Evolutionary conservation across 176 grass and related monocot genomes (phyloP), one percentile per base, ranked within the genome.

Genomic region (Triticum turgidum): DNA sequence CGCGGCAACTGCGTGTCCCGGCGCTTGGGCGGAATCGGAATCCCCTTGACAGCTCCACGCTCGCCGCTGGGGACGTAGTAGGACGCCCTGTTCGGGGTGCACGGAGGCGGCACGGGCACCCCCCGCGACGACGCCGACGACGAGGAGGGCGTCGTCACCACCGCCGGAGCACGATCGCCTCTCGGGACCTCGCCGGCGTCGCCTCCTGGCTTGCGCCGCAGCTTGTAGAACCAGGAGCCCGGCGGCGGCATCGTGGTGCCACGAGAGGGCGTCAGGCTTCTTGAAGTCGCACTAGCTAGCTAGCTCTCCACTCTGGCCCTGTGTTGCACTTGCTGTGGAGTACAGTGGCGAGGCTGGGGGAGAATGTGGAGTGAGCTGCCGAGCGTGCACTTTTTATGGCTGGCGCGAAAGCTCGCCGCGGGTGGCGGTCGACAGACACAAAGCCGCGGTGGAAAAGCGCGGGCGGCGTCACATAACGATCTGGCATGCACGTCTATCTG

Each of bases 141-240:
- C 20, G 80, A 11, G 1, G 32, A 51, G n/a, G 0, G 0, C 78
- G 27, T 52, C 37, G 12, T 6, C 42, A 4, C 35, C 67, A 2
- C 7, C 34, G 67, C 1, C 34, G 65, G 75, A 47, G 33, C 56
- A 61, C 69, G 64, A 29, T 69, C 68, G n/a, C 34, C 42, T 68
- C 74, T 12, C 0, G 35, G 20, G 56, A 1, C 41, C 15, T 69
- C 71, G 17, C 1, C 12, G 14, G 32, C 24, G 3, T 35, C 74
- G 79, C 35, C 54, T 68, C 63, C n/a, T 18, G 22, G 56, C 73
- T 52, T 89, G 75, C 94, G 88, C 81, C 93, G 95, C 24, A 98
- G 92, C 90, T 76, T 91, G 86, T 91, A 74, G 89, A 98, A 85
- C 97, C 94, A 98, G 62, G 86, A 91, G 77, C 79, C 91, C 21